These are phyloP conservation scores for Xerocomellus amylosporus DNA, from an alignment of 768 basidiomycete genomes.

Conservation along the genomic window DNA sequence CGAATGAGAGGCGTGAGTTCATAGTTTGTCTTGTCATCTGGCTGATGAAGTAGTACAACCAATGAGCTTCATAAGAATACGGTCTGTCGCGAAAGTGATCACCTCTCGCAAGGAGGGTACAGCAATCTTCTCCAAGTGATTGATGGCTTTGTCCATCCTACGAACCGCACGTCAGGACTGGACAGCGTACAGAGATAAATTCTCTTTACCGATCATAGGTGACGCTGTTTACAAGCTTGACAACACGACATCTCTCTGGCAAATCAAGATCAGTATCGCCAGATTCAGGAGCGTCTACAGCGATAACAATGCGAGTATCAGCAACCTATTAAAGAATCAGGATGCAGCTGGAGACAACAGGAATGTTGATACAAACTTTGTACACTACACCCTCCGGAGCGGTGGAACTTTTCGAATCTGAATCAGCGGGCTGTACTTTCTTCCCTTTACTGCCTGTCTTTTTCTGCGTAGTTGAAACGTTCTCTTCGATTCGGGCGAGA, in stretches of 20 bases:
- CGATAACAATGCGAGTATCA: slow-evolving; percentile 77
- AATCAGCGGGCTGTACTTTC: slow-evolving; percentile 31
- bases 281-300: slow-evolving; percentile 63
- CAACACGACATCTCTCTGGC: slow-evolving; percentile 77
- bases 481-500: slow-evolving; percentile 79
- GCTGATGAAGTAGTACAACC: slow-evolving; percentile 19
- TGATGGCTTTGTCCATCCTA: slow-evolving; percentile 86
- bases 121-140: slow-evolving; percentile 54
- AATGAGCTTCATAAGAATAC: background rate
- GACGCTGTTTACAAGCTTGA: slow-evolving; percentile 90
- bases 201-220: slow-evolving; percentile 75
- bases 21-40: slow-evolving; percentile 42
- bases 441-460: slow-evolving; percentile 49
- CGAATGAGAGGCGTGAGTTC: slow-evolving; percentile 53
- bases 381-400: slow-evolving; percentile 82
- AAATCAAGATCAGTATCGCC: slow-evolving; percentile 67
- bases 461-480: slow-evolving; percentile 45
- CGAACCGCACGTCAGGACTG: background rate
- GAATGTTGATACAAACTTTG: slow-evolving; percentile 45
- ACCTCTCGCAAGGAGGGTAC: slow-evolving; percentile 28
- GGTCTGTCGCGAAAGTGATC: background rate
- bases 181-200: background rate
- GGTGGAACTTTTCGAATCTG: slow-evolving; percentile 37
- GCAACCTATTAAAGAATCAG: slow-evolving; percentile 52
- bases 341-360: background rate